phyloP scores from a whole-genome alignment of 2,329 filamentous ascomycete species.

The Botrytis porri region DNA sequence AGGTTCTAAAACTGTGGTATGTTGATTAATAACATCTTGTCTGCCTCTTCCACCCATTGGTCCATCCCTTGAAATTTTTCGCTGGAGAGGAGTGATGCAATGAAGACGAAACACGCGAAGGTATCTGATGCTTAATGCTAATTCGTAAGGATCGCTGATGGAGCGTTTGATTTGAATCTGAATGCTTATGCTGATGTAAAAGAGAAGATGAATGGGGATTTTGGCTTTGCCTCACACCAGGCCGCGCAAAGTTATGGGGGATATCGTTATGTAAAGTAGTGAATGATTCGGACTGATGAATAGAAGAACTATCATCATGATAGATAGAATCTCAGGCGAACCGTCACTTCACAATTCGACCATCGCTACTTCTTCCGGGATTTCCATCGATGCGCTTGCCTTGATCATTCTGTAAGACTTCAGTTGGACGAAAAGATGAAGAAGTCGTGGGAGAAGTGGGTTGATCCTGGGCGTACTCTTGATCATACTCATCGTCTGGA shows the following conservation, averaged over 20 bases:
- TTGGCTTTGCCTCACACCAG: constrained; percentile 1
- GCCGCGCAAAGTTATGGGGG: not conserved
- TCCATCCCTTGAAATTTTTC: constrained; percentile 8
- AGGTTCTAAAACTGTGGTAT: not conserved
- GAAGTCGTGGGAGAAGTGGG: constrained; percentile 5
- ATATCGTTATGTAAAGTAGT: constrained; percentile 6
- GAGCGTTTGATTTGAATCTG: constrained; percentile 12
- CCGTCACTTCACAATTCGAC: constrained; percentile 6
- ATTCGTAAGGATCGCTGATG: constrained; percentile 6
- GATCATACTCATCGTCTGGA: constrained; percentile 49
- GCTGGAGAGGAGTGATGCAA: constrained; percentile 18
- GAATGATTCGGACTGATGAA: not conserved
- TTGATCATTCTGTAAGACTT: constrained; percentile 2
- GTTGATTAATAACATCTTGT: constrained; percentile 12
- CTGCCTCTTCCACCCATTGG: constrained; percentile 1
- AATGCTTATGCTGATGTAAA: constrained; percentile 13
- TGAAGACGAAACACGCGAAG: constrained; percentile 6
- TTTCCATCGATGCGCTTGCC: constrained; percentile 9
- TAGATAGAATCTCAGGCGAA: not conserved
- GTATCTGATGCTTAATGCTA: constrained; percentile 16
- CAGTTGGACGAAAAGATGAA: constrained; percentile 4
- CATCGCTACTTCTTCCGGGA: constrained; percentile 12
- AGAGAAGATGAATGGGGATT: not conserved
- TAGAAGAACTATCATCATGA: not conserved
- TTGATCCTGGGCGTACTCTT: constrained; percentile 39